Percentiles rank a stretch among this genome's conserved stretches.
Conservation (phyloP, 2,329 filamentous ascomycete genomes). For the Cladosporium sp. region DNA sequence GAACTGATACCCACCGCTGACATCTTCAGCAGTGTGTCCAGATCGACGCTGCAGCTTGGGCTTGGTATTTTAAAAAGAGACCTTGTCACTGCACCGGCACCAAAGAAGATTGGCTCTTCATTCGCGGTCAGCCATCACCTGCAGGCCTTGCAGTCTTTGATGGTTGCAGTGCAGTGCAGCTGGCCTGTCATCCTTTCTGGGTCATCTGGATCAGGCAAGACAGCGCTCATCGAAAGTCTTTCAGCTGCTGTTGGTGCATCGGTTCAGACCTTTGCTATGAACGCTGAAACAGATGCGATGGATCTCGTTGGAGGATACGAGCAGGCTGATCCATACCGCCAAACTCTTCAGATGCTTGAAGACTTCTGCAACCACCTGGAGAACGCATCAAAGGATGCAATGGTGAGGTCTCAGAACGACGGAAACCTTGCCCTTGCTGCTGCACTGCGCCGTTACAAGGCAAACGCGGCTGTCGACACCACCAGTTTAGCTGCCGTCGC, state of each 20-base stretch:
- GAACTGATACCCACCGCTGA: constrained; percentile 41
- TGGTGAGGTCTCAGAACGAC: neutral
- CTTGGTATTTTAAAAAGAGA: constrained; percentile 66
- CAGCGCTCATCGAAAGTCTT: constrained; percentile 70
- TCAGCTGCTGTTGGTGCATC: constrained; percentile 74
- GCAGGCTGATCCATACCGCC: constrained; percentile 76
- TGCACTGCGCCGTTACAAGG: constrained; percentile 10
- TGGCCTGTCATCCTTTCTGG: constrained; percentile 89
- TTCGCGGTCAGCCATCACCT: constrained; percentile 49
- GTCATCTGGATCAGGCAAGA: constrained; percentile 81
- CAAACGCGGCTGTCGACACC: constrained; percentile 3
- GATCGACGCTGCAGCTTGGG: constrained; percentile 70
- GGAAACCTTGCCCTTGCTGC: constrained; percentile 3
- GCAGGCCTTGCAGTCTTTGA: constrained; percentile 74
- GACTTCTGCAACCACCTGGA: constrained; percentile 16
- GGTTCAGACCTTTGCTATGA: constrained; percentile 80
- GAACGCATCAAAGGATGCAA: constrained; percentile 6
- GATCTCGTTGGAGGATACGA: constrained; percentile 96
- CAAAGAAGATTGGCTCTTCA: neutral
- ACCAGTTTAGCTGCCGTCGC: constrained; percentile 6
- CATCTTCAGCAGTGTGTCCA: constrained; percentile 68
- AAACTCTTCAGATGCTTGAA: constrained; percentile 16
- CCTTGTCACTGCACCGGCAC: constrained; percentile 1
- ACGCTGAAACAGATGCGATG: constrained; percentile 93
- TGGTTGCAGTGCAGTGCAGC: constrained; percentile 79